These are phyloP conservation scores for Coemansia sp. DNA, from an alignment of 192 early-diverging fungal genomes.

Conservation along the genomic window DNA sequence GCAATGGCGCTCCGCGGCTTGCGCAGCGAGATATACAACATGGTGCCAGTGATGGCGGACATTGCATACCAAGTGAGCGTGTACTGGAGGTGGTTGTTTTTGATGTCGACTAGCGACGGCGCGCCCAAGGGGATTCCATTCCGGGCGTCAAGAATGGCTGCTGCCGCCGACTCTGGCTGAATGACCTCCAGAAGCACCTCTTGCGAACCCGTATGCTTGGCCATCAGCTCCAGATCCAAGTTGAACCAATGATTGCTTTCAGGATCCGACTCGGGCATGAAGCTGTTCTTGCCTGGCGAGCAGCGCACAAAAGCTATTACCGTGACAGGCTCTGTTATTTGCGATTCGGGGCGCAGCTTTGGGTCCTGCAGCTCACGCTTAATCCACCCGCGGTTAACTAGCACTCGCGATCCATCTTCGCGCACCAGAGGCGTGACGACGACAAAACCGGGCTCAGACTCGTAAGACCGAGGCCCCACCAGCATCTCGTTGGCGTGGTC, in stretches of 20 bases:
- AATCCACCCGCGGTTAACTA: constrained; percentile 93
- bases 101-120: constrained; percentile 71
- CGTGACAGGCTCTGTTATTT: constrained; percentile 58
- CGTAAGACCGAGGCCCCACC: constrained; percentile 75
- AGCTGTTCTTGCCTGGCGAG: constrained; percentile 59
- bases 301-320: constrained; percentile 70
- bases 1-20: constrained; percentile 53
- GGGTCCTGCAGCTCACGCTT: constrained; percentile 67
- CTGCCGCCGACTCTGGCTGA: constrained; percentile 56
- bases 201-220: constrained; percentile 63
- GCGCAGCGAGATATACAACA: constrained; percentile 67
- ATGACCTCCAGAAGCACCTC: constrained; percentile 78
- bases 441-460: constrained; percentile 73
- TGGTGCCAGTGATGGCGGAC: constrained; percentile 66
- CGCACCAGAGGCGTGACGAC: constrained; percentile 77
- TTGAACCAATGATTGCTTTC: constrained; percentile 83
- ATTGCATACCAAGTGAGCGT: constrained; percentile 87
- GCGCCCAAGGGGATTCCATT: constrained; percentile 74
- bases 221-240: constrained; percentile 78
- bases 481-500: constrained; percentile 78
- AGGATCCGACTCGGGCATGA: constrained; percentile 64
- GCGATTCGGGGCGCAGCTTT: constrained; percentile 56
- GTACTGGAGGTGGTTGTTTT: constrained; percentile 88
- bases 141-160: constrained; percentile 33
- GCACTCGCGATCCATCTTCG: constrained; percentile 68